These are phyloP conservation scores for Coemansia sp. DNA, from an alignment of 192 early-diverging fungal genomes.

Conservation along the genomic window DNA sequence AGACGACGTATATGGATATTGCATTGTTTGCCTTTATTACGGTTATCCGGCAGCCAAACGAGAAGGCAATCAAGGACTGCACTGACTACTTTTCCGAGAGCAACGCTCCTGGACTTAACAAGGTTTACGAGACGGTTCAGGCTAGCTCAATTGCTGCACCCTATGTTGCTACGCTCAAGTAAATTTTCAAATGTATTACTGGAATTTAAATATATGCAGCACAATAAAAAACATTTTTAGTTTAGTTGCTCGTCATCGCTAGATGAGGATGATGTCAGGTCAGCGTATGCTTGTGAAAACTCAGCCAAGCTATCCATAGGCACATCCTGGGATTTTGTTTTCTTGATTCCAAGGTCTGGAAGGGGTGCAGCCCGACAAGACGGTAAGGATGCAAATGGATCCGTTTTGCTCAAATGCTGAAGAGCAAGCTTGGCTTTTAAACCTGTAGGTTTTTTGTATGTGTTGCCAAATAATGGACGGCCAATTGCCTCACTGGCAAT, in stretches of 20 bases:
- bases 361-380: conserved; percentile 5
- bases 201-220: background rate
- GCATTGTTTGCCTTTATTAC: background rate
- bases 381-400: conserved; percentile 26
- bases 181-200: background rate
- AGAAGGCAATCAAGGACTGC: background rate
- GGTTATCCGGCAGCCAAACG: background rate
- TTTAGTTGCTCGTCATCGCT: background rate
- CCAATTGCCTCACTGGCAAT: background rate
- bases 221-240: background rate
- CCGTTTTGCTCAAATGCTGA: conserved; percentile 11
- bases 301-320: background rate
- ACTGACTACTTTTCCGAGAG: background rate
- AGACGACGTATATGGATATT: conserved; percentile 49
- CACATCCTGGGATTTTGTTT: background rate
- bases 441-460: background rate
- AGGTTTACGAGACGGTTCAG: conserved; percentile 1
- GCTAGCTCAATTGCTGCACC: background rate
- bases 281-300: conserved; percentile 5
- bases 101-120: conserved; percentile 2
- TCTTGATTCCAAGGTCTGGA: conserved; percentile 15
- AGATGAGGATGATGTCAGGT: conserved; percentile 12
- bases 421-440: conserved; percentile 10
- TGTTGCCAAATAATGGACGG: conserved; percentile 11
- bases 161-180: background rate